phyloP scores from a whole-genome alignment of 2,329 filamentous ascomycete species.

The Cordyceps cicadae region DNA sequence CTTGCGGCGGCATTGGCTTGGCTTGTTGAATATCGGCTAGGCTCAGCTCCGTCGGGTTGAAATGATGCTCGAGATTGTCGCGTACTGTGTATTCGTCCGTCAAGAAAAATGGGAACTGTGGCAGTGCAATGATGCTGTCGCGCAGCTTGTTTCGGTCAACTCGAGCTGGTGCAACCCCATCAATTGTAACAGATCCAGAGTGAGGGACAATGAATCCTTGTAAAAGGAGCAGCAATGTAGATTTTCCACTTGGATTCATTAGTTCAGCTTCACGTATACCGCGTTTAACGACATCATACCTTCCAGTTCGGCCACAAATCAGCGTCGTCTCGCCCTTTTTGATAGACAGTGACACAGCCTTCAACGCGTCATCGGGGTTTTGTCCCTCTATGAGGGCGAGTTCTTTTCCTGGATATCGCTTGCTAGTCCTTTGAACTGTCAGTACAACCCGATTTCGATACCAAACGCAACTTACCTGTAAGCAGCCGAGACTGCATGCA shows the following conservation, averaged over 20 bases:
- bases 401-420: neutral
- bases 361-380: neutral
- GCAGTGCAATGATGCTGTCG: neutral
- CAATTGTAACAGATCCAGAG: neutral
- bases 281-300: neutral
- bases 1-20: neutral
- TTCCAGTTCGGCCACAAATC: slow-evolving; percentile 6
- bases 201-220: neutral
- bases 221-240: neutral
- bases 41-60: neutral
- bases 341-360: neutral
- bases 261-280: neutral
- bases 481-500: neutral
- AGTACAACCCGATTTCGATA: neutral
- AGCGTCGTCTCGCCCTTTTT: neutral
- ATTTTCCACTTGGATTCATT: neutral
- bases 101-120: slow-evolving; percentile 4
- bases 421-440: neutral
- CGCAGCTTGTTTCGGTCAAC: neutral
- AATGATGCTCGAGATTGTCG: slow-evolving; percentile 6
- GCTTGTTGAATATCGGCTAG: neutral
- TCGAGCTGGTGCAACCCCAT: neutral
- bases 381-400: neutral
- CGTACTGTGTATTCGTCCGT: slow-evolving; percentile 2
- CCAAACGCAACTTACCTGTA: neutral